Percentiles rank a stretch among this genome's conserved stretches.
Conservation (phyloP, 1,139 yeast genomes). For the Diutina neorugosa region DNA sequence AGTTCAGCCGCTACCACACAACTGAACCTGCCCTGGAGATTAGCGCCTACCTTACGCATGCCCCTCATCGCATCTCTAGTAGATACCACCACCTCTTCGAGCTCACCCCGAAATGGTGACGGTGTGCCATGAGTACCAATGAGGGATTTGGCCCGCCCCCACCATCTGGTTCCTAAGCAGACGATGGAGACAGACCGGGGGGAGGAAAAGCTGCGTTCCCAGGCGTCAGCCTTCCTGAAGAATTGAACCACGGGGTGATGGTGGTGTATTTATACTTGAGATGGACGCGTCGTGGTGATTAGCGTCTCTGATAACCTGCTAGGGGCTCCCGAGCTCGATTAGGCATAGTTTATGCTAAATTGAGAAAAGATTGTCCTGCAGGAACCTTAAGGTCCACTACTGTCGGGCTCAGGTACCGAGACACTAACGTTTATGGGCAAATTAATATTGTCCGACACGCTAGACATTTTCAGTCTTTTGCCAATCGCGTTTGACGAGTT, state of each 20-base stretch:
- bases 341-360: neutral
- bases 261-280: neutral
- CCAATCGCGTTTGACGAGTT: too few relatives aligned
- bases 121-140: neutral
- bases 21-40: neutral
- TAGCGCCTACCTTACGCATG: conserved; percentile 2
- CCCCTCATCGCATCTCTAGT: neutral
- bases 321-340: neutral
- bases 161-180: neutral
- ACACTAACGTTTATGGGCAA: neutral
- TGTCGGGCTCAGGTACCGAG: neutral
- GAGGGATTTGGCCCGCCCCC: neutral
- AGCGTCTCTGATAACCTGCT: neutral
- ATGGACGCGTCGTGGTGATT: neutral
- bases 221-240: neutral
- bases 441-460: neutral
- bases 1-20: neutral
- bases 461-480: too few relatives aligned
- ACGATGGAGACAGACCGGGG: neutral
- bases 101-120: neutral
- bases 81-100: neutral
- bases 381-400: neutral
- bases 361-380: neutral
- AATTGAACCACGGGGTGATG: neutral
- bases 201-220: neutral